A percentile compares a stretch with the other conserved stretches of the same genome.
phyloP scores from a whole-genome alignment of 2,329 filamentous ascomycete species.

The Alternaria sp. region DNA sequence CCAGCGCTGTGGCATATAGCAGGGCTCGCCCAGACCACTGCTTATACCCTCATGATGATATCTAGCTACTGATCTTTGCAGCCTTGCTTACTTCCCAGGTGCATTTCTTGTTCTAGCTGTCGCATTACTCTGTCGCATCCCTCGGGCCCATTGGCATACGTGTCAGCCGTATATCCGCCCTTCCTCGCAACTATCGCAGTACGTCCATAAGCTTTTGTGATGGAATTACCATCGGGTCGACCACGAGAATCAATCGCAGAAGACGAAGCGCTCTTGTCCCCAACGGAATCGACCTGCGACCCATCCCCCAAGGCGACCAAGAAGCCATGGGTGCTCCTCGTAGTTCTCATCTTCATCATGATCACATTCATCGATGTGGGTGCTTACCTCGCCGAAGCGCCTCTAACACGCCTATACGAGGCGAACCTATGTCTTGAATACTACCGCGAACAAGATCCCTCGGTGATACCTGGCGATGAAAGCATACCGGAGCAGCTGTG shows the following conservation, averaged over 20 bases:
- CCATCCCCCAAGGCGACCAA: conserved; percentile 19
- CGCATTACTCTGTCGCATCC: neutral
- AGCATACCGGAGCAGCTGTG: conserved; percentile 59
- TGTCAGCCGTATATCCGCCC: neutral
- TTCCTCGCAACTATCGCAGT: neutral
- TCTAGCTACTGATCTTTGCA: neutral
- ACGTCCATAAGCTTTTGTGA: conserved; percentile 7
- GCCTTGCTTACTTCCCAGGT: neutral
- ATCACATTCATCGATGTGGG: conserved; percentile 59
- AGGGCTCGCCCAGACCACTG: neutral
- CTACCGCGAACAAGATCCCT: conserved; percentile 54
- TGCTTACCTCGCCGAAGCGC: conserved; percentile 55
- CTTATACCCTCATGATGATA: neutral
- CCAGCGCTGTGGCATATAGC: neutral
- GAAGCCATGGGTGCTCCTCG: conserved; percentile 46
- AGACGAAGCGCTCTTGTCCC: conserved; percentile 31
- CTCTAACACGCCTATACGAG: conserved; percentile 60
- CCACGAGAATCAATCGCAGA: conserved; percentile 31
- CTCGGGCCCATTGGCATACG: neutral
- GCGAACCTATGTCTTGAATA: conserved; percentile 59
- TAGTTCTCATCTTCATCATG: conserved; percentile 52
- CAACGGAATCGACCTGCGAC: conserved; percentile 11
- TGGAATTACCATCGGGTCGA: conserved; percentile 15
- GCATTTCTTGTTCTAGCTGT: neutral
- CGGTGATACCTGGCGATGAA: conserved; percentile 54